These are phyloP conservation scores for Lactifluus hygrophoroides DNA, from an alignment of 768 basidiomycete species.

Conservation along the genomic window DNA sequence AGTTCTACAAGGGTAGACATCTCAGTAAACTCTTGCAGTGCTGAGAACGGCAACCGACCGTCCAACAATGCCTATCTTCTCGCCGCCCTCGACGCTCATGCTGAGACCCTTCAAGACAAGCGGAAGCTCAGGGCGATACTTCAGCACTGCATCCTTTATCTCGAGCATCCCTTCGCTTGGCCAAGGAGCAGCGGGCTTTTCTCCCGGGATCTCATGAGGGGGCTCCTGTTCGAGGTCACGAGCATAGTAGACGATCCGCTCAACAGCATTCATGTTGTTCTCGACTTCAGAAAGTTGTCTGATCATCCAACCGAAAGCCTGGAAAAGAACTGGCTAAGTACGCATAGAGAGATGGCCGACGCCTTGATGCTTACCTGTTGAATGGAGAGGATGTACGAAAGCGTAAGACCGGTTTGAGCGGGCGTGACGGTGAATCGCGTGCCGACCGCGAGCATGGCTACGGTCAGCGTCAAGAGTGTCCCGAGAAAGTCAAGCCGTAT, in stretches of 20 bases:
- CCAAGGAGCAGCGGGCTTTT: constrained; percentile 57
- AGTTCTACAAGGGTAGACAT: constrained; percentile 32
- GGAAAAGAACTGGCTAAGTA: not conserved
- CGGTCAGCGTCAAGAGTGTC: constrained; percentile 57
- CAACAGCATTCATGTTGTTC: constrained; percentile 90
- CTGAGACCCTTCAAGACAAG: constrained; percentile 76
- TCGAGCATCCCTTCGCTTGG: constrained; percentile 65
- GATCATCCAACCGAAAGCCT: constrained; percentile 68
- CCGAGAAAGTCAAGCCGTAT: constrained; percentile 87
- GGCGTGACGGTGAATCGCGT: constrained; percentile 70
- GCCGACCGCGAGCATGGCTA: constrained; percentile 71
- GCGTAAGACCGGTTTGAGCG: constrained; percentile 63
- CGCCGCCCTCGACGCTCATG: constrained; percentile 61
- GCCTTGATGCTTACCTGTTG: constrained; percentile 47
- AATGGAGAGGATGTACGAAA: constrained; percentile 73
- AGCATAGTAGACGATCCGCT: constrained; percentile 78
- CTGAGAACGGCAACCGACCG: constrained; percentile 28
- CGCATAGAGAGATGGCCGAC: not conserved
- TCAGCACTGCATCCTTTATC: constrained; percentile 67
- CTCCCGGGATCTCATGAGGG: constrained; percentile 53
- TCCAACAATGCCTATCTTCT: constrained; percentile 91
- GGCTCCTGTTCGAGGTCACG: constrained; percentile 77
- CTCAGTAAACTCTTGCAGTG: not conserved
- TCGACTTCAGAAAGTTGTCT: constrained; percentile 80
- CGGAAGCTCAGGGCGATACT: constrained; percentile 83